Percentiles rank a stretch among this genome's conserved stretches.
Conservation (phyloP, 2,329 filamentous ascomycete genomes). For the Fusarium tanahbumbuense region DNA sequence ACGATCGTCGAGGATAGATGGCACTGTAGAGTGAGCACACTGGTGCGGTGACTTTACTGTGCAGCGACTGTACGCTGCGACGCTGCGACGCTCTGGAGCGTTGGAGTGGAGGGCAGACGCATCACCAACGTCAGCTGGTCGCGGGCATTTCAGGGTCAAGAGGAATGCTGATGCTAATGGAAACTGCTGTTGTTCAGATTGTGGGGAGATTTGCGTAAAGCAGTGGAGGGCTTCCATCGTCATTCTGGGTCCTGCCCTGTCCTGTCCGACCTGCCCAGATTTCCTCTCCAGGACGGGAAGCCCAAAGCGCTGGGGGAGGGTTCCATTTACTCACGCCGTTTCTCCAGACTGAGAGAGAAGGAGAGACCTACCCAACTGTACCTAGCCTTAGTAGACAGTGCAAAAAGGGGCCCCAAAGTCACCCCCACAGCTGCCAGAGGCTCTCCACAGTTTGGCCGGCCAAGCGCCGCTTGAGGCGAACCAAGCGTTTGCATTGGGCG, state of each 20-base stretch:
- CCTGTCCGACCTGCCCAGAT: conserved; percentile 18
- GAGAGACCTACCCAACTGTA: not conserved
- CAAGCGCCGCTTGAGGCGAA: conserved; percentile 63
- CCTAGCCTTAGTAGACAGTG: not conserved
- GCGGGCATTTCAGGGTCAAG: conserved; percentile 19
- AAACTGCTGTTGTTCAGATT: conserved; percentile 34
- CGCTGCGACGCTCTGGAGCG: conserved; percentile 15
- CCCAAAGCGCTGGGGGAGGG: conserved; percentile 23
- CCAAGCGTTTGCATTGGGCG: conserved; percentile 45
- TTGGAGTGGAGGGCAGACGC: conserved; percentile 27
- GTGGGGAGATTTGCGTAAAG: conserved; percentile 37
- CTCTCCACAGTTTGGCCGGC: conserved; percentile 69
- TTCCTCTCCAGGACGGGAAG: conserved; percentile 39
- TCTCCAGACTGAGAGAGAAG: conserved; percentile 28
- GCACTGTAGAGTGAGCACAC: conserved; percentile 35
- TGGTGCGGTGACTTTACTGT: conserved; percentile 17
- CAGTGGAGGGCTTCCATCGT: conserved; percentile 34
- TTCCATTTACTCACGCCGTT: conserved; percentile 22
- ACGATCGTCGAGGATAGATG: conserved; percentile 24
- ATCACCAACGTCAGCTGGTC: conserved; percentile 38
- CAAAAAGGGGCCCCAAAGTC: conserved; percentile 28
- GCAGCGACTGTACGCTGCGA: conserved; percentile 5
- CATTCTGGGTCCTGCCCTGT: conserved; percentile 25
- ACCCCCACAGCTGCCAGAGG: conserved; percentile 28
- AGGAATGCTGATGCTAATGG: conserved; percentile 28